These are phyloP conservation scores for Lentinula aciculospora DNA, from an alignment of 768 basidiomycete genomes.

Conservation along the genomic window DNA sequence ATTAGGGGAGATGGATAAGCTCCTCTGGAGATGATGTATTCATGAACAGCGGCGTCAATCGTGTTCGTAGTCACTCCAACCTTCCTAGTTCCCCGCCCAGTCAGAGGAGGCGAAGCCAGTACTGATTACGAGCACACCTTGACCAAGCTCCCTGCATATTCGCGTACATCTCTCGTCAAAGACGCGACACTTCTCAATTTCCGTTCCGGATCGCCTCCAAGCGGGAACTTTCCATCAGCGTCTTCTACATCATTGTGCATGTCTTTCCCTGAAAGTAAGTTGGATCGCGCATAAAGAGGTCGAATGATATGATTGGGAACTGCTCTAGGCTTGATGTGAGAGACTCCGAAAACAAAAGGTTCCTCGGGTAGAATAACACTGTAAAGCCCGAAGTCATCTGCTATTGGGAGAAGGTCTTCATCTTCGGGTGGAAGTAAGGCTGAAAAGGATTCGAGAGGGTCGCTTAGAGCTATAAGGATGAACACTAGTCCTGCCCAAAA, in stretches of 20 bases:
- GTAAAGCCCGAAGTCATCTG: constrained; percentile 26
- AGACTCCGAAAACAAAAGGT: constrained; percentile 58
- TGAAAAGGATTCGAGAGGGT: background rate
- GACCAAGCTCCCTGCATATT: constrained; percentile 48
- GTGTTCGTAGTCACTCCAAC: constrained; percentile 66
- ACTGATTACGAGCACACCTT: constrained; percentile 29
- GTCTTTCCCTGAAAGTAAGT: constrained; percentile 4
- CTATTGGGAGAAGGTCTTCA: background rate
- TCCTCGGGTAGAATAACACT: constrained; percentile 60
- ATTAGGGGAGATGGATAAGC: constrained; percentile 87
- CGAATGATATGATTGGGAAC: constrained; percentile 53
- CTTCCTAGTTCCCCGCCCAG: constrained; percentile 26
- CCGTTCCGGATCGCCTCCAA: constrained; percentile 49
- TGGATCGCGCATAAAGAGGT: constrained; percentile 47
- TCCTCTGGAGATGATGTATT: constrained; percentile 55
- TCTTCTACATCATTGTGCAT: constrained; percentile 9
- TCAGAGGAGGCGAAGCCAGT: background rate
- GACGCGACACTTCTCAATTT: constrained; percentile 46
- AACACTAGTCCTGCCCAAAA: background rate
- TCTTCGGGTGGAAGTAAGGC: background rate
- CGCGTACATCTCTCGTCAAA: constrained; percentile 52
- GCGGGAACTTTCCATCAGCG: constrained; percentile 32
- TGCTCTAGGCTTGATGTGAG: constrained; percentile 48
- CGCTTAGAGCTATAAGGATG: background rate
- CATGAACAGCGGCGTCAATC: constrained; percentile 70